A percentile compares a stretch with the other conserved stretches of the same genome.
Evolutionary conservation across 1,284 basidiomycete genomes (phyloP).

Genomic region (Cryptococcus sp.): DNA sequence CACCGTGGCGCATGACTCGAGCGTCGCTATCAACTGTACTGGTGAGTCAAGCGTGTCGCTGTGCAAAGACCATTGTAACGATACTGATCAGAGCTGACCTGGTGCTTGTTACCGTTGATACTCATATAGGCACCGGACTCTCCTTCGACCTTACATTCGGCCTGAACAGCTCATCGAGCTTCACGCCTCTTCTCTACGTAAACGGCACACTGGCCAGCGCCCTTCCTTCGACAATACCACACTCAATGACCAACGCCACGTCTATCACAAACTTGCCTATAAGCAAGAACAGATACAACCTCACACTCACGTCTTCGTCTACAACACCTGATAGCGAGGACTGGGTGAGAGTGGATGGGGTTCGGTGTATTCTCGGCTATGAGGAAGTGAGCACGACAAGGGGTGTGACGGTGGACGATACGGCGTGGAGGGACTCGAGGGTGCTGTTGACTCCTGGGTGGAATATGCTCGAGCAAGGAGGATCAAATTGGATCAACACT

Average conservation of each 20-base stretch:
- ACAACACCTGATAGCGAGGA: constrained; percentile 5
- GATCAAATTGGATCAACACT: constrained; percentile 38
- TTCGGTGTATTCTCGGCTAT: constrained; percentile 18
- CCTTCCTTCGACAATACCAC: too few relatives aligned
- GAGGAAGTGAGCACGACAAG: constrained; percentile 13
- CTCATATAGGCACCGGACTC: constrained; percentile 11
- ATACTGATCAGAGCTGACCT: not conserved
- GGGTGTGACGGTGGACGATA: constrained; percentile 43
- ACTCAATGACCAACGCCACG: not conserved
- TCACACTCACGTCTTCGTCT: constrained; percentile 13
- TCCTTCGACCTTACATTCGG: constrained; percentile 13
- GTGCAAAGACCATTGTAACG: not conserved
- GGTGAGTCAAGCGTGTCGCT: constrained; percentile 19
- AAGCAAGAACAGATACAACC: constrained; percentile 25
- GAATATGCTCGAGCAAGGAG: constrained; percentile 42
- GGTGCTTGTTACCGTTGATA: not conserved
- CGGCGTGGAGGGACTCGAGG: constrained; percentile 34
- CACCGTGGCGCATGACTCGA: constrained; percentile 10
- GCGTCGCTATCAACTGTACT: constrained; percentile 28
- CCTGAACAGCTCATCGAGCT: not conserved
- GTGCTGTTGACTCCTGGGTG: constrained; percentile 36
- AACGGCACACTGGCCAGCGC: too few relatives aligned
- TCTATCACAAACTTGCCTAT: constrained; percentile 22
- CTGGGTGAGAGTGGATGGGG: constrained; percentile 29
- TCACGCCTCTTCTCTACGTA: not conserved